These are phyloP conservation scores for Leccinum pseudoinsigne DNA, from an alignment of 1,284 basidiomycete species.

Conservation along the genomic window DNA sequence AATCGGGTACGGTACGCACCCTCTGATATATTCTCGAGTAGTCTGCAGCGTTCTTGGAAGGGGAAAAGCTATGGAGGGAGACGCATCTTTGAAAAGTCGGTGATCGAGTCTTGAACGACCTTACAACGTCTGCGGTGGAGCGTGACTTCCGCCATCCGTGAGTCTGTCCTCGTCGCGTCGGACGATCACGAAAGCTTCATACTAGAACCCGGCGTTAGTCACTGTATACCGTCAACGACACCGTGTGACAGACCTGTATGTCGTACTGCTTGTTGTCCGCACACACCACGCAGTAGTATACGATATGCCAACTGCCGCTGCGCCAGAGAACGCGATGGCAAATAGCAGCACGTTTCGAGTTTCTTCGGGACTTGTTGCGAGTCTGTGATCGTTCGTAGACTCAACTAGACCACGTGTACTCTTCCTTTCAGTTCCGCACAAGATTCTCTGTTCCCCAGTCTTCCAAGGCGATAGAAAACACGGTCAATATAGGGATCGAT, in stretches of 20 bases:
- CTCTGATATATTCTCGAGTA: no score
- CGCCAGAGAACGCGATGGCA: slow-evolving; percentile 94
- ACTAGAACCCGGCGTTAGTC: slow-evolving; percentile 42
- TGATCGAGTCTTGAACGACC: no score
- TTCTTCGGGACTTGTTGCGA: slow-evolving; percentile 68
- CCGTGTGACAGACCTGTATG: slow-evolving; percentile 70
- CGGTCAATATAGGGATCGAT: slow-evolving; percentile 86
- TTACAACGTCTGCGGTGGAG: no score
- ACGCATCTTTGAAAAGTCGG: no score
- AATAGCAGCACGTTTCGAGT: slow-evolving; percentile 80
- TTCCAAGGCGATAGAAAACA: slow-evolving; percentile 87
- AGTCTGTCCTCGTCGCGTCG: no score
- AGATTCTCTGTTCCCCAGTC: slow-evolving; percentile 89
- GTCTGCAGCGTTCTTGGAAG: no score
- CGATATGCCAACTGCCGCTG: slow-evolving; percentile 96
- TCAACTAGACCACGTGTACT: slow-evolving; percentile 32
- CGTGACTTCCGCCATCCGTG: no score
- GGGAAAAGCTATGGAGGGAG: no score
- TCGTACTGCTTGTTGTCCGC: slow-evolving; percentile 94
- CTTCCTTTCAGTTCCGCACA: slow-evolving; percentile 57
- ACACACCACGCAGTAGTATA: slow-evolving; percentile 99
- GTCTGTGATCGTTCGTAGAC: slow-evolving; percentile 9
- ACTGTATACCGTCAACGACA: slow-evolving; percentile 1
- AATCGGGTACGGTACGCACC: no score
- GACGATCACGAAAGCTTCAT: slow-evolving; percentile 57